Evolutionary conservation across 768 basidiomycete genomes (phyloP), one percentile per base, ranked within the genome.

Genomic region (Tulasnella calospora): DNA sequence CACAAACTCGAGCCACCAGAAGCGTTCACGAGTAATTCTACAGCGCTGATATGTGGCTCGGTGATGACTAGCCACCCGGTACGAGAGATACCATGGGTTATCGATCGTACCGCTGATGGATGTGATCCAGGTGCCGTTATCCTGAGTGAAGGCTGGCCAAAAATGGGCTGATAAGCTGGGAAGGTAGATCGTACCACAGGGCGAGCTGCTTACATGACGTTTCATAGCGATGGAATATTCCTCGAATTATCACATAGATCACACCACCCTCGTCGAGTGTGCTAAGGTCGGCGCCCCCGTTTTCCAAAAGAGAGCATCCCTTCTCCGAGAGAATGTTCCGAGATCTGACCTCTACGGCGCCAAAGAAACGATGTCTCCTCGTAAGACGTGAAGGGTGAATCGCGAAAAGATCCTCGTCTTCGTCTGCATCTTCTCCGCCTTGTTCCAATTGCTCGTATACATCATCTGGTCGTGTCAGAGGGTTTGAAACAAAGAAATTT

Each of bases 1-100:
- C 61, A 67, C 61, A 67, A 67, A 67, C 61, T 67, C 61, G 17
- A 67, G 61, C 61, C 61, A 67, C 61, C 61, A 67, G 13, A 35
- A 67, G 2, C 61, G 61, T 17, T 67, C 61, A 1, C 61, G 27
- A 35, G 61, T 67, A 27, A 67, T 17, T 33, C 61, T 67, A 33
- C 61, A 67, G 61, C 33, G 61, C 27, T 67, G 21, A 33, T 67
- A 67, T 35, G 61, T 67, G 0, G 61, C 61, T 33, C 61, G 61
- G 30, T 30, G 61, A 35, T 67, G 61, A 35, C 61, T 67, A 27
- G 61, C 30, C 61, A 67, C 61, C 12, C 61, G 27, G 61, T 67
- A 67, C 35, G 61, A 30, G 12, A 67, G 61, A 27, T 67, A 67
- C 30, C 61, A 35, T 30, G 61, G 61, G 61, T 33, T 67, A 17